Conservation (phyloP, 1,284 basidiomycete species). For the Melampsora abietis-canadensis region DNA sequence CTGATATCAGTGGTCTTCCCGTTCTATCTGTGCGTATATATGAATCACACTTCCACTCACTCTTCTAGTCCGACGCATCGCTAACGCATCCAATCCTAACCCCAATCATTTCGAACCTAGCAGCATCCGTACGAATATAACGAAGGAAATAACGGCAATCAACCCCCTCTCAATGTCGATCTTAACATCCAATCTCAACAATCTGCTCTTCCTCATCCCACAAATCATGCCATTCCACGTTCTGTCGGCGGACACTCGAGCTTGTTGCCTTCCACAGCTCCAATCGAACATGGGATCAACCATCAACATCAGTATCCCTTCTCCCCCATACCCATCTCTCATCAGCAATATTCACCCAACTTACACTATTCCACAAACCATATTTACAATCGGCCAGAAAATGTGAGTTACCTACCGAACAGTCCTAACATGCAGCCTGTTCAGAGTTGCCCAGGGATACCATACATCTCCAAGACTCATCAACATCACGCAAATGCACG, state of each 20-base stretch:
- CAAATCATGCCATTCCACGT: slow-evolving; percentile 23
- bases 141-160: slow-evolving; percentile 19
- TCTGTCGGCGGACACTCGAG: slow-evolving; percentile 7
- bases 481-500: slow-evolving; percentile 23
- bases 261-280: slow-evolving; percentile 16
- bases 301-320: slow-evolving; percentile 31
- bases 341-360: slow-evolving; percentile 11
- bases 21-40: slow-evolving; percentile 36
- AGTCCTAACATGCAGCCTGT: slow-evolving; percentile 23
- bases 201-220: slow-evolving; percentile 5
- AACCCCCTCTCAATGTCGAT: slow-evolving; percentile 33
- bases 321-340: slow-evolving; percentile 16
- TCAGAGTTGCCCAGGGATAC: slow-evolving; percentile 9
- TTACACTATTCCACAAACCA: slow-evolving; percentile 12
- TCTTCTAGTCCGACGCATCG: not conserved
- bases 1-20: slow-evolving; percentile 27
- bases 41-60: not conserved
- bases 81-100: not conserved
- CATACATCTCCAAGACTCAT: slow-evolving; percentile 29
- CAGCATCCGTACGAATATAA: slow-evolving; percentile 41
- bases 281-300: slow-evolving; percentile 7
- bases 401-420: slow-evolving; percentile 18
- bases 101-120: not conserved
- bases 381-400: slow-evolving; percentile 22
- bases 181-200: slow-evolving; percentile 24